These are phyloP conservation scores for Lagenaria siceraria DNA, from an alignment of 306 rosid genomes.

Conservation along the genomic window DNA sequence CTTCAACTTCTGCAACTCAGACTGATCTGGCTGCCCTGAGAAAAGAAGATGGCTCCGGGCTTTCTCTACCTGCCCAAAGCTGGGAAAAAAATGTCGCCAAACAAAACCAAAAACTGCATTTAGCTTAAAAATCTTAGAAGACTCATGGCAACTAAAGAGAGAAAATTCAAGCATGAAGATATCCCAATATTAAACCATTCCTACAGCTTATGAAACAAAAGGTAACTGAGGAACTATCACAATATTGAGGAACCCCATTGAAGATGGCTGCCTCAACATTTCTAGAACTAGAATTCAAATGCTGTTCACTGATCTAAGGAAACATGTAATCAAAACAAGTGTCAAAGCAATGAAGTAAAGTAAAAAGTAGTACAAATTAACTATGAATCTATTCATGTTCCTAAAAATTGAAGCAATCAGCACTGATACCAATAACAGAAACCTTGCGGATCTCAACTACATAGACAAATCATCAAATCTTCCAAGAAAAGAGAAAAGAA, in stretches of 20 bases:
- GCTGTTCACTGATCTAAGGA: neutral
- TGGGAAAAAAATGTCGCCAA: neutral
- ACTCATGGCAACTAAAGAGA: neutral
- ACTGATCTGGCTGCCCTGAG: constrained; percentile 47
- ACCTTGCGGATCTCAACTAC: constrained; percentile 1
- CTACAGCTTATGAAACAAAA: neutral
- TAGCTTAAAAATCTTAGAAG: neutral
- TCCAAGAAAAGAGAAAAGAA: neutral
- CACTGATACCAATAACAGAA: constrained; percentile 1
- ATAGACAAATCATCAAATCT: neutral
- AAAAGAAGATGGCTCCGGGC: constrained; percentile 44
- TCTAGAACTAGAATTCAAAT: neutral
- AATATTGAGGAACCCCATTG: neutral
- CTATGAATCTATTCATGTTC: neutral
- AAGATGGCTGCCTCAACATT: neutral
- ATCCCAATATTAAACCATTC: neutral
- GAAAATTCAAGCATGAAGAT: neutral
- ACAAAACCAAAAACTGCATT: neutral
- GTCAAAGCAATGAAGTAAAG: neutral
- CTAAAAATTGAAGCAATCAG: neutral
- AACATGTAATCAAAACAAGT: neutral
- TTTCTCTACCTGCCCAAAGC: constrained; percentile 62
- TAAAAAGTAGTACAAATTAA: neutral
- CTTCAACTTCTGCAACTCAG: constrained; percentile 57
- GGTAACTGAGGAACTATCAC: neutral